phyloP scores from a whole-genome alignment of 1,284 basidiomycete species.

The Irpex sp. region DNA sequence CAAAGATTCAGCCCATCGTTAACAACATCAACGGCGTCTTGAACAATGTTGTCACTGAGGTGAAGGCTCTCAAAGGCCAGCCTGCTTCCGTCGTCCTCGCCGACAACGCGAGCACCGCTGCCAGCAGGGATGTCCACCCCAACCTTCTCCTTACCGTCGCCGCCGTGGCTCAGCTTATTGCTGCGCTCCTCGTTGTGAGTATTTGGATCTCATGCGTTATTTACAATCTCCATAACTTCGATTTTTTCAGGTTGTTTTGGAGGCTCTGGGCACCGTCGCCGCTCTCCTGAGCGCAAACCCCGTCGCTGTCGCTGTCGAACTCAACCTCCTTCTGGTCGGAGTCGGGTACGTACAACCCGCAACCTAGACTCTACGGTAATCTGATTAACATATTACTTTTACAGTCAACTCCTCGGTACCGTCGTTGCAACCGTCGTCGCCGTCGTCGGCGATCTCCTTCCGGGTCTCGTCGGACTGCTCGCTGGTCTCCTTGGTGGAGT shows the following conservation, averaged over 20 bases:
- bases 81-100: neutral
- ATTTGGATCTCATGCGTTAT: neutral
- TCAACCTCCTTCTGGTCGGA: neutral
- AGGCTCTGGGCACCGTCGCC: neutral
- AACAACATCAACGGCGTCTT: neutral
- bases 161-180: neutral
- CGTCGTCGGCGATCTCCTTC: slow-evolving; percentile 20
- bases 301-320: neutral
- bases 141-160: neutral
- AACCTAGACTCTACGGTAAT: neutral
- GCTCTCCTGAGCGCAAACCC: neutral
- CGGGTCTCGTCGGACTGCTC: slow-evolving; percentile 12
- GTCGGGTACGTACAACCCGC: neutral
- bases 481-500: slow-evolving; percentile 14
- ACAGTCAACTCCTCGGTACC: neutral
- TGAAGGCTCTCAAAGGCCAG: neutral
- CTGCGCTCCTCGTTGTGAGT: neutral
- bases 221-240: neutral
- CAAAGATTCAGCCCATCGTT: neutral
- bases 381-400: too few relatives aligned
- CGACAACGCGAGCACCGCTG: neutral
- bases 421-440: slow-evolving; percentile 26
- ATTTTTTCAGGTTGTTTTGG: neutral
- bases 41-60: neutral
- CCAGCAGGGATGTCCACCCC: neutral